These are phyloP conservation scores for Diaporthe batatas DNA, from an alignment of 2,329 filamentous ascomycete species.

Conservation along the genomic window DNA sequence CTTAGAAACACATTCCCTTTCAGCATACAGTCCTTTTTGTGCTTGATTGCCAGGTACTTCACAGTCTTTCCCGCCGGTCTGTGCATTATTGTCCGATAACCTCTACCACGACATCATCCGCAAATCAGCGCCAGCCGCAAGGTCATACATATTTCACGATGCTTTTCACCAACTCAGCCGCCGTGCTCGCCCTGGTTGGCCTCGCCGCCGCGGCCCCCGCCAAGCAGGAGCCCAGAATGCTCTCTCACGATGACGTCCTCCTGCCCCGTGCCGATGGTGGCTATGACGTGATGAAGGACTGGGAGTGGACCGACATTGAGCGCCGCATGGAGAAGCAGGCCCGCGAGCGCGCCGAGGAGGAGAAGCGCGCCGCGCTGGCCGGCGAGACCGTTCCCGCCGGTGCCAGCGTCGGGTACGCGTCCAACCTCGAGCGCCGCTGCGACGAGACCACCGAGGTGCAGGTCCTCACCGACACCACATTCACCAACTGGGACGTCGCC, in stretches of 20 bases:
- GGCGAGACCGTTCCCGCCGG: conserved; percentile 8
- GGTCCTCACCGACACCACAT: conserved; percentile 47
- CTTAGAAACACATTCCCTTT: conserved; percentile 17
- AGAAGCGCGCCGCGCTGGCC: conserved; percentile 14
- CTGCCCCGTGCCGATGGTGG: conserved; percentile 25
- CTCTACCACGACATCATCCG: background rate
- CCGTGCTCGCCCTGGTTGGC: conserved; percentile 25
- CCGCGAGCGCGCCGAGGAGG: conserved; percentile 10
- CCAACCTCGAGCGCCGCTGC: conserved; percentile 35
- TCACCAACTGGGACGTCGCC: conserved; percentile 56
- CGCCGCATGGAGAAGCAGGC: conserved; percentile 18
- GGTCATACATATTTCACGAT: background rate
- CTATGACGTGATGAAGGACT: conserved; percentile 30
- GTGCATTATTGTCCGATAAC: background rate
- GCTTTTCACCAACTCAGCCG: conserved; percentile 28
- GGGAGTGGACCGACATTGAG: conserved; percentile 21
- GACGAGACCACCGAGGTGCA: conserved; percentile 45
- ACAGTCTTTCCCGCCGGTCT: conserved; percentile 16
- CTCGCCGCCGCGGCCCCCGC: conserved; percentile 14
- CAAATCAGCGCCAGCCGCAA: conserved; percentile 13
- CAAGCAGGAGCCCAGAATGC: conserved; percentile 21
- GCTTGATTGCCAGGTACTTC: conserved; percentile 1
- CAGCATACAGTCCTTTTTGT: conserved; percentile 22
- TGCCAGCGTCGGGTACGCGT: background rate
- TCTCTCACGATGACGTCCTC: conserved; percentile 22